Evolutionary conservation across 805 yeast species (phyloP).

Genomic region (Metschnikowia santaceciliae): DNA sequence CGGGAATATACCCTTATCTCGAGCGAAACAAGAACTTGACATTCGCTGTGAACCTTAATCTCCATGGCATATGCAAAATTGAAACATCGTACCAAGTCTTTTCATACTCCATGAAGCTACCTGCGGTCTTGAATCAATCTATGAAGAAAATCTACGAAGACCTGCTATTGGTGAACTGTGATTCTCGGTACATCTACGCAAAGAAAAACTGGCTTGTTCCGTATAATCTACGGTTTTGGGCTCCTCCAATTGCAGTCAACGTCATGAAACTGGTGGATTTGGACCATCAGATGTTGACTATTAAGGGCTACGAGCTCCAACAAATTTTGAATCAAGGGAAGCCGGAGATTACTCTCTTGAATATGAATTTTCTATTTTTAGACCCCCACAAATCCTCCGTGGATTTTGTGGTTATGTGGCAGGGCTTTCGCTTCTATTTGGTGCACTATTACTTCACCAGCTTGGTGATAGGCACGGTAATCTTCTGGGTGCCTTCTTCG

Average conservation of each 20-base stretch:
- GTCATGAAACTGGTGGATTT: constrained; percentile 14
- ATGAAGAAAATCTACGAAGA: constrained; percentile 4
- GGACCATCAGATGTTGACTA: constrained; percentile 11
- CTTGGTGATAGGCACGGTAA: constrained; percentile 31
- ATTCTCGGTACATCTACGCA: constrained; percentile 26
- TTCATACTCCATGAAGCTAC: constrained; percentile 9
- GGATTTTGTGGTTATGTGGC: constrained; percentile 31
- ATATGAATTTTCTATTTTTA: constrained; percentile 8
- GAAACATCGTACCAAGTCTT: constrained; percentile 19
- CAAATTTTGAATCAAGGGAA: neutral
- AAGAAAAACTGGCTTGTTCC: constrained; percentile 33
- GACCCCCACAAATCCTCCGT: constrained; percentile 16
- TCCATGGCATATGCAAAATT: constrained; percentile 24
- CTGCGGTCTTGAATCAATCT: neutral
- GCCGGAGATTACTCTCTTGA: constrained; percentile 7
- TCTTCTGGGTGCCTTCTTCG: constrained; percentile 37
- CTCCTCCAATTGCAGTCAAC: constrained; percentile 30
- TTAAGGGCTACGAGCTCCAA: constrained; percentile 11
- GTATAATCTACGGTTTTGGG: constrained; percentile 34
- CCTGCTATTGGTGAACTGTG: constrained; percentile 26
- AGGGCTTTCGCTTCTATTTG: constrained; percentile 41
- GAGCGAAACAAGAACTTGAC: constrained; percentile 9
- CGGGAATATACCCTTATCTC: constrained; percentile 8
- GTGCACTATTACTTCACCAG: constrained; percentile 31
- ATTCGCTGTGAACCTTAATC: constrained; percentile 16